These are phyloP conservation scores for Trametes pubescens DNA, from an alignment of 1,284 basidiomycete species.

Conservation along the genomic window DNA sequence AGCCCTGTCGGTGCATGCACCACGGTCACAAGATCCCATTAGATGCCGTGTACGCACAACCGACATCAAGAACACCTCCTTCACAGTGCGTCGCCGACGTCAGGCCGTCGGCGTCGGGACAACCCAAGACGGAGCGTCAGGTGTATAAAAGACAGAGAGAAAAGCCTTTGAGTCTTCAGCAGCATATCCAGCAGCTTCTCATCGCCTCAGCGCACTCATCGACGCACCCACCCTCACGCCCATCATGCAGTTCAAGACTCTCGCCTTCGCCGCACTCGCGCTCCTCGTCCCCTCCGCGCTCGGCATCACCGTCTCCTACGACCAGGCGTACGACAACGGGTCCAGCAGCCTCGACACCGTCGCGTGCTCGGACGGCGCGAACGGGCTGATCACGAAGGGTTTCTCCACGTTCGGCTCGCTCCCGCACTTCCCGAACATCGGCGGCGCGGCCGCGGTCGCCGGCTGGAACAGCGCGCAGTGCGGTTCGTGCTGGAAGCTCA, in stretches of 20 bases:
- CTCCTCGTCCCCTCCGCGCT: conserved; percentile 30
- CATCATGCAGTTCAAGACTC: conserved; percentile 35
- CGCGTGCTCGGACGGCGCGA: conserved; percentile 56
- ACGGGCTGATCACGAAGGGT: conserved; percentile 52
- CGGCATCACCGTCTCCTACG: conserved; percentile 46
- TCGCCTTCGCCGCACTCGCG: conserved; percentile 35
- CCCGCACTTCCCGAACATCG: conserved; percentile 57
- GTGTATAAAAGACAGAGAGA: background rate
- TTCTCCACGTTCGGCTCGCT: conserved; percentile 55
- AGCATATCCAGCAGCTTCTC: conserved; percentile 12
- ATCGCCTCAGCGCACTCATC: conserved; percentile 8
- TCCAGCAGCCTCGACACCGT: conserved; percentile 44
- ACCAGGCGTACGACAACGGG: conserved; percentile 50
- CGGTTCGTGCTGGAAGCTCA: conserved; percentile 54
- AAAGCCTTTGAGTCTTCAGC: background rate
- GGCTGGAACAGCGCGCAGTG: conserved; percentile 53
- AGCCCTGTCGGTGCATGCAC: conserved; percentile 1
- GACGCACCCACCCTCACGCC: background rate
- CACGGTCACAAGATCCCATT: conserved; percentile 13
- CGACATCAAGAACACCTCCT: conserved; percentile 15
- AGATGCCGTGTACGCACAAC: background rate
- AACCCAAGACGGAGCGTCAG: background rate
- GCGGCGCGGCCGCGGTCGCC: conserved; percentile 49
- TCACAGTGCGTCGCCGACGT: conserved; percentile 1
- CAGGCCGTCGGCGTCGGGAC: background rate